Evolutionary conservation across 768 basidiomycete genomes (phyloP).

Genomic region (Steccherinum ochraceum): DNA sequence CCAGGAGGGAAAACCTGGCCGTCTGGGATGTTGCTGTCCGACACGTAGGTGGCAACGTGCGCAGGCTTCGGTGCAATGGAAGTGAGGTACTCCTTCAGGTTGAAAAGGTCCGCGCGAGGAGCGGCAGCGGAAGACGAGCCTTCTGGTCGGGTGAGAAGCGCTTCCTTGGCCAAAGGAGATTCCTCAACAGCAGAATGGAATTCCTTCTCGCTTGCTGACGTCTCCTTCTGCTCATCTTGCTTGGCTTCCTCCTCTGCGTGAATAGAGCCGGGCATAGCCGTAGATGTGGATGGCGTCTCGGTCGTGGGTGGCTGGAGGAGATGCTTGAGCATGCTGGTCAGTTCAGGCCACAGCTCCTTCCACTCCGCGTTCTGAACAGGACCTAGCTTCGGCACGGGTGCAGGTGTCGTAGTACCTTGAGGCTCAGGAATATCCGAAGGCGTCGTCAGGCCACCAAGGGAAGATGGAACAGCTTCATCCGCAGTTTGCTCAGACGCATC

Average conservation of each 20-base stretch:
- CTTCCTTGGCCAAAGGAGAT: slow-evolving; percentile 20
- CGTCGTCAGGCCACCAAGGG: slow-evolving; percentile 10
- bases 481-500: background rate
- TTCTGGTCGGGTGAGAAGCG: slow-evolving; percentile 17
- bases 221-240: background rate
- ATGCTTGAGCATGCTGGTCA: slow-evolving; percentile 19
- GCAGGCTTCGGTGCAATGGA: background rate
- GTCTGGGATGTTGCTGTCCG: slow-evolving; percentile 66
- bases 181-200: slow-evolving; percentile 8
- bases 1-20: slow-evolving; percentile 78
- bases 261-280: slow-evolving; percentile 17
- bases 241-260: slow-evolving; percentile 3
- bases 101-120: background rate
- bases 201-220: background rate
- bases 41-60: slow-evolving; percentile 43
- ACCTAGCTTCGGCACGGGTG: slow-evolving; percentile 16
- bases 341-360: slow-evolving; percentile 22
- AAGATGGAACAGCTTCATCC: background rate
- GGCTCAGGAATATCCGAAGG: slow-evolving; percentile 15
- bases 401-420: slow-evolving; percentile 1
- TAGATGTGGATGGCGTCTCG: background rate
- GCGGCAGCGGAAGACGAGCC: background rate
- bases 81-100: slow-evolving; percentile 6
- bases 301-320: slow-evolving; percentile 17
- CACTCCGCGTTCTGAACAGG: slow-evolving; percentile 18